Evolutionary conservation across 2,329 filamentous ascomycete genomes (phyloP), one percentile per base, ranked within the genome.

Genomic region (Zalaria obscura): DNA sequence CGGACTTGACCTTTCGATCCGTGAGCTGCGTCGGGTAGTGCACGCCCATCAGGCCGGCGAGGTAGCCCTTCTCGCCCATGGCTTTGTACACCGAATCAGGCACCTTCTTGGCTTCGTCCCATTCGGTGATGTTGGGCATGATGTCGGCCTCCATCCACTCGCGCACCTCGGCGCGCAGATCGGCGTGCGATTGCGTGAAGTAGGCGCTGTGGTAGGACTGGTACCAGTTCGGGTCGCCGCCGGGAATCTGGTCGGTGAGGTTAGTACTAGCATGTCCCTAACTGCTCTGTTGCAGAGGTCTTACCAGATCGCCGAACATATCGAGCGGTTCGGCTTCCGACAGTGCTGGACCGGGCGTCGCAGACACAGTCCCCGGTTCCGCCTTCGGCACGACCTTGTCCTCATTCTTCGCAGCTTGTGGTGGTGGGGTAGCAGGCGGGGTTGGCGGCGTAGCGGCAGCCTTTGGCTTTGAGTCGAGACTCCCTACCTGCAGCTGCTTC

Each of bases 141-240:
- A 96, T 80, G 53, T 86, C 84, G 43, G 71, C 75, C 47, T 93
- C 84, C 42, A 98, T 76, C 88, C 88, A 98, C 68, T 87, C 75
- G 56, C 91, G 83, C 46, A 95, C 72, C 69, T 98, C 91, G 49
- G 78, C 80, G 46, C 91, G 86, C 39, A 98, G 80, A 40, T 86
- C 87, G 43, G 78, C 88, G 64, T 98, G 91, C 4, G 85, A 79
- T 64, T 94, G 81, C 66, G 95, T 95, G 73, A 82, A 93, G 73
- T 95, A 96, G 27, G 89, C 86, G 2, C 89, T 94, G 68, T 93
- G 84, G 65, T 94, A 93, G 50, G 80, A 80, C 62, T 94, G 88
- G 64, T 95, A 95, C 91, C 91, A 98, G 37, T 75, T 77, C 8
- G 91, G 91, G 55, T 98, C 91, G 27, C 78, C 83, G 58, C 93